Evolutionary conservation across 441 rosid species (phyloP).

Genomic region (Adansonia madagascariensis): DNA sequence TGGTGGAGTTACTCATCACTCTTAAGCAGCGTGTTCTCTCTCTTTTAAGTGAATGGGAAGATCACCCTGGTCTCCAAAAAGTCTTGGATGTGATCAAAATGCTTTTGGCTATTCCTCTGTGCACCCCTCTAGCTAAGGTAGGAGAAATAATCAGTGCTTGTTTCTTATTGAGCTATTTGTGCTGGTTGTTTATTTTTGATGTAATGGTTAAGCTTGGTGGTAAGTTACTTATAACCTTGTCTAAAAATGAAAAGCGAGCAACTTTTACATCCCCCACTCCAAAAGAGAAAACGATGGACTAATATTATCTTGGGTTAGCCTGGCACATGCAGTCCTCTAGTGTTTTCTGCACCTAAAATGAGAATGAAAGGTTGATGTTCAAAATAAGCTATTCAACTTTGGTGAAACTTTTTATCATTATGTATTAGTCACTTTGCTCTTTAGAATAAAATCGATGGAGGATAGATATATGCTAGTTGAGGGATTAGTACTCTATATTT

Average conservation of each 20-base stretch:
- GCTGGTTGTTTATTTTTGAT: background rate
- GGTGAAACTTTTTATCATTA: background rate
- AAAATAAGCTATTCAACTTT: background rate
- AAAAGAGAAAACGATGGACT: background rate
- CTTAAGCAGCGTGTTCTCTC: constrained; percentile 50
- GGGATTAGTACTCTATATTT: background rate
- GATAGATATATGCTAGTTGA: background rate
- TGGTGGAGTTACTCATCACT: constrained; percentile 66
- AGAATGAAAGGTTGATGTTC: background rate
- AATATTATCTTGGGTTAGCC: background rate
- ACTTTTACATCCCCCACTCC: background rate
- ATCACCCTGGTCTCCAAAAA: constrained; percentile 81
- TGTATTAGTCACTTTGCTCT: background rate
- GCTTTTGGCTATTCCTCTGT: constrained; percentile 77
- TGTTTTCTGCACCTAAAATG: background rate
- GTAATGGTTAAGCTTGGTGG: constrained; percentile 21
- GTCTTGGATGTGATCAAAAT: constrained; percentile 67
- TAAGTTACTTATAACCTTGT: background rate
- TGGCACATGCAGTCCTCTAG: background rate
- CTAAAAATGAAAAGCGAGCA: background rate
- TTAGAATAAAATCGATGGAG: background rate
- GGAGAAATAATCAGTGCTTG: constrained; percentile 15
- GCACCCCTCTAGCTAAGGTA: constrained; percentile 94
- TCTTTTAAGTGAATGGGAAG: constrained; percentile 74
- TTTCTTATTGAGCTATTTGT: constrained; percentile 22